phyloP scores from a whole-genome alignment of 1,284 basidiomycete genomes.

The Mycena citricolor region DNA sequence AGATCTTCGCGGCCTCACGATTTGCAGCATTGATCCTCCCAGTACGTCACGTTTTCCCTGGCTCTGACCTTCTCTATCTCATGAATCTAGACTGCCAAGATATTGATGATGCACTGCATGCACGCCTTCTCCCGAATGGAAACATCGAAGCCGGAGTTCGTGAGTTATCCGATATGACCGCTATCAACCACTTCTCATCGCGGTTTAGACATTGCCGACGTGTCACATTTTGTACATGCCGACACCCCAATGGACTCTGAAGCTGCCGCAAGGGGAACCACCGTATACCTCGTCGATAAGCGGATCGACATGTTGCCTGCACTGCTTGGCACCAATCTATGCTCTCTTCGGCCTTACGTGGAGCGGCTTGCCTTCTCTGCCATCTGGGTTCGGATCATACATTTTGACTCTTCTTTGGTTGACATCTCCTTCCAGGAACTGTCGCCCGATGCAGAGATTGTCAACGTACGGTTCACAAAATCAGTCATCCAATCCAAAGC shows the following conservation, averaged over 20 bases:
- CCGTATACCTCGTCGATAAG: constrained; percentile 98
- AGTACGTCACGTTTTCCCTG: constrained; percentile 45
- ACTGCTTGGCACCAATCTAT: constrained; percentile 94
- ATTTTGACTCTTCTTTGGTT: background rate
- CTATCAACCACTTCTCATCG: background rate
- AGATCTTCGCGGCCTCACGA: constrained; percentile 83
- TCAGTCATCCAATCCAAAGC: constrained; percentile 96
- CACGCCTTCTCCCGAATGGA: constrained; percentile 84
- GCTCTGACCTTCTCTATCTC: background rate
- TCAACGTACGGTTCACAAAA: constrained; percentile 91
- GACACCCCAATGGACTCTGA: constrained; percentile 98
- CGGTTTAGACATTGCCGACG: constrained; percentile 90
- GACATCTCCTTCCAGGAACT: constrained; percentile 62
- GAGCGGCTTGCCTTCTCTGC: constrained; percentile 95
- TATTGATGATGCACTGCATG: constrained; percentile 99
- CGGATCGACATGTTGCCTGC: constrained; percentile 98
- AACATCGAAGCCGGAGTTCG: constrained; percentile 98
- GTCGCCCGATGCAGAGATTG: constrained; percentile 83
- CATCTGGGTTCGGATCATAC: constrained; percentile 76
- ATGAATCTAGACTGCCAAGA: constrained; percentile 81
- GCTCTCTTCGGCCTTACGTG: constrained; percentile 90
- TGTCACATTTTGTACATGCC: constrained; percentile 93
- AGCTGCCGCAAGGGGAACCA: constrained; percentile 93
- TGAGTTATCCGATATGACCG: constrained; percentile 49
- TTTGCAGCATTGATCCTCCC: constrained; percentile 98